A percentile compares a stretch with the other conserved stretches of the same genome.
phyloP scores from a whole-genome alignment of 1,284 basidiomycete species.

The Salmacisia buchloeana region DNA sequence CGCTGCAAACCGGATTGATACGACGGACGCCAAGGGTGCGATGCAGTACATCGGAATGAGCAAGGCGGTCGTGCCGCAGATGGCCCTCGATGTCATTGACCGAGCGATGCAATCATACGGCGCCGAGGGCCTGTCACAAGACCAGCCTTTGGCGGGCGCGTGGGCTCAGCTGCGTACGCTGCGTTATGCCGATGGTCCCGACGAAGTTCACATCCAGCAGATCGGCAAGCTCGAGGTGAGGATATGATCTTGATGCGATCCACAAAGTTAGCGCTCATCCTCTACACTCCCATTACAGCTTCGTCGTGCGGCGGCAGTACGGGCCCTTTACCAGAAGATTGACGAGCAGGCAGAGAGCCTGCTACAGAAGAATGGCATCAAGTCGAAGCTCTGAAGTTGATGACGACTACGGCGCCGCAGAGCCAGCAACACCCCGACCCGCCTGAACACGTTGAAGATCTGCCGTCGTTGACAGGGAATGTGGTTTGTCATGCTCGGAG shows the following conservation, averaged over 20 bases:
- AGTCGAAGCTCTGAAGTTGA: constrained; percentile 27
- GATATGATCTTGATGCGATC: background rate
- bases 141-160: constrained; percentile 70
- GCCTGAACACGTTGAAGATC: too few relatives aligned
- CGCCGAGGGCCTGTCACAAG: constrained; percentile 88
- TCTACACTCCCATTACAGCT: background rate
- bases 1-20: constrained; percentile 92
- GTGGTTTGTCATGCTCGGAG: too few relatives aligned
- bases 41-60: constrained; percentile 95
- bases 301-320: constrained; percentile 28
- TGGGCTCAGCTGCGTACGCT: constrained; percentile 75
- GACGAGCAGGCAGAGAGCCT: constrained; percentile 20
- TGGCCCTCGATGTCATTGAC: constrained; percentile 82
- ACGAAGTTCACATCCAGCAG: constrained; percentile 84
- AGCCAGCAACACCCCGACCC: too few relatives aligned
- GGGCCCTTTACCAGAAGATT: constrained; percentile 29
- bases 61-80: constrained; percentile 78
- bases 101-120: constrained; percentile 84
- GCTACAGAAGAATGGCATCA: constrained; percentile 29
- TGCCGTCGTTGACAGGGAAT: too few relatives aligned
- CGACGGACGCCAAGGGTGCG: constrained; percentile 82
- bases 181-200: constrained; percentile 36
- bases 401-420: too few relatives aligned
- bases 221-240: constrained; percentile 71
- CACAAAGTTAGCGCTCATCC: background rate